Evolutionary conservation across 108 stramenopile genomes (phyloP).

Genomic region (Seminavis robusta): DNA sequence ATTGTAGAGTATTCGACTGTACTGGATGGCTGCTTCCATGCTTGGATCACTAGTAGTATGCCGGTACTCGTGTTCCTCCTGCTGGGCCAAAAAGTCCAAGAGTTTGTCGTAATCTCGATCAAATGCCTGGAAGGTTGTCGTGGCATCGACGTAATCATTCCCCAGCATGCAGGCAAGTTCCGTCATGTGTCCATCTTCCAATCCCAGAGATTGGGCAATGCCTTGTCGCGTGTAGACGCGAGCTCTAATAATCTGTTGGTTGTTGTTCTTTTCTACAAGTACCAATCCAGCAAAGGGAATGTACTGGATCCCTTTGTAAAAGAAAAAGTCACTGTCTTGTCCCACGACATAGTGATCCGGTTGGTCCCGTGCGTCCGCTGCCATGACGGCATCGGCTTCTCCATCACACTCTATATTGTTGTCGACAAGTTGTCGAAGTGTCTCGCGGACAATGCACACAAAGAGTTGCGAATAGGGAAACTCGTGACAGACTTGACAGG

Average conservation of each 20-base stretch:
- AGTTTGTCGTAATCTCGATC: background rate
- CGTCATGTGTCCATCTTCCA: conserved; percentile 41
- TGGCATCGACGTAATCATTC: conserved; percentile 60
- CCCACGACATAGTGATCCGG: conserved; percentile 37
- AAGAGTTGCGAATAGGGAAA: conserved; percentile 47
- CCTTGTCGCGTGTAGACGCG: conserved; percentile 14
- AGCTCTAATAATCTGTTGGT: conserved; percentile 4
- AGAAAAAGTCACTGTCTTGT: conserved; percentile 60
- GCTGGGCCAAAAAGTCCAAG: background rate
- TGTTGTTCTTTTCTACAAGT: background rate
- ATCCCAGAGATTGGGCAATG: conserved; percentile 32
- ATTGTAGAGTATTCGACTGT: no score
- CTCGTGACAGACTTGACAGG: conserved; percentile 21
- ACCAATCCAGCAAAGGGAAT: no score
- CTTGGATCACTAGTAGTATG: no score
- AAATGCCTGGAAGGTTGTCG: no score
- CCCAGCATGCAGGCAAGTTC: conserved; percentile 63
- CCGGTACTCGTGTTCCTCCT: no score
- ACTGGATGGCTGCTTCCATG: no score
- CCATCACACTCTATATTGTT: conserved; percentile 40
- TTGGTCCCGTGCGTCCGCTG: conserved; percentile 33
- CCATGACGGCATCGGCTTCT: conserved; percentile 67
- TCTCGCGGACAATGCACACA: conserved; percentile 18
- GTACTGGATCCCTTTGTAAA: conserved; percentile 58
- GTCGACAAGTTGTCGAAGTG: conserved; percentile 6